Conservation (phyloP, 208 protist species). For the Porcisia hertigi region DNA sequence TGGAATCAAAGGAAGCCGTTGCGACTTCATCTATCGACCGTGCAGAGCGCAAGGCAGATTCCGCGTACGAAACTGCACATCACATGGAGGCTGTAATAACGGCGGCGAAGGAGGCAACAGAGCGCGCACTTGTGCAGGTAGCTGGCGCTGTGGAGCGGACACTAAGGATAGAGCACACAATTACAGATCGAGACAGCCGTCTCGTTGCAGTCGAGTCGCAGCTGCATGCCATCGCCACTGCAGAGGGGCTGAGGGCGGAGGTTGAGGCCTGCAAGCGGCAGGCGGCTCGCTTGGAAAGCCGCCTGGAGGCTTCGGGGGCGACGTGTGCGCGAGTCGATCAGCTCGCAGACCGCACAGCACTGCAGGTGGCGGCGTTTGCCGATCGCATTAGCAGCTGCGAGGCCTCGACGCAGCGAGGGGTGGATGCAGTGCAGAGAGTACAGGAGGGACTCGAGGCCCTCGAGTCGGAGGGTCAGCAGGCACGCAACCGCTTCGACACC, state of each 20-base stretch:
- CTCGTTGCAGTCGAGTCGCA: slow-evolving; percentile 61
- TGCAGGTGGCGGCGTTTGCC: slow-evolving; percentile 26
- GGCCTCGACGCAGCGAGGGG: slow-evolving; percentile 21
- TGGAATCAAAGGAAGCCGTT: slow-evolving; percentile 65
- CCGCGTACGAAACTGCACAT: slow-evolving; percentile 43
- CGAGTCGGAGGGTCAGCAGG: slow-evolving; percentile 21
- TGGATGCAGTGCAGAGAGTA: slow-evolving; percentile 17
- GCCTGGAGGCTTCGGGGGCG: slow-evolving; percentile 49
- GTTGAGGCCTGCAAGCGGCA: slow-evolving; percentile 67
- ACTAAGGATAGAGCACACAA: slow-evolving; percentile 56
- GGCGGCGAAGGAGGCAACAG: slow-evolving; percentile 41
- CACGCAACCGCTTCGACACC: not conserved
- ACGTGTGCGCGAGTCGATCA: slow-evolving; percentile 55
- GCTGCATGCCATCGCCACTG: slow-evolving; percentile 46
- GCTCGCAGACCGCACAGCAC: slow-evolving; percentile 35
- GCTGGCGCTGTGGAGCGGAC: slow-evolving; percentile 49
- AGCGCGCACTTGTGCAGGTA: slow-evolving; percentile 34
- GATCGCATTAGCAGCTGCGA: slow-evolving; percentile 41
- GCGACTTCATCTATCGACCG: slow-evolving; percentile 56
- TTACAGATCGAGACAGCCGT: slow-evolving; percentile 66
- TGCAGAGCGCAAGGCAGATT: slow-evolving; percentile 71
- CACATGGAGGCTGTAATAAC: slow-evolving; percentile 42
- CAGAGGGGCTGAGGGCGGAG: slow-evolving; percentile 61
- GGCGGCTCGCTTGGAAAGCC: slow-evolving; percentile 57
- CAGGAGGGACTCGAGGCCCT: slow-evolving; percentile 34